phyloP scores from a whole-genome alignment of 2,329 filamentous ascomycete species.

The Trichoderma afroharzianum region DNA sequence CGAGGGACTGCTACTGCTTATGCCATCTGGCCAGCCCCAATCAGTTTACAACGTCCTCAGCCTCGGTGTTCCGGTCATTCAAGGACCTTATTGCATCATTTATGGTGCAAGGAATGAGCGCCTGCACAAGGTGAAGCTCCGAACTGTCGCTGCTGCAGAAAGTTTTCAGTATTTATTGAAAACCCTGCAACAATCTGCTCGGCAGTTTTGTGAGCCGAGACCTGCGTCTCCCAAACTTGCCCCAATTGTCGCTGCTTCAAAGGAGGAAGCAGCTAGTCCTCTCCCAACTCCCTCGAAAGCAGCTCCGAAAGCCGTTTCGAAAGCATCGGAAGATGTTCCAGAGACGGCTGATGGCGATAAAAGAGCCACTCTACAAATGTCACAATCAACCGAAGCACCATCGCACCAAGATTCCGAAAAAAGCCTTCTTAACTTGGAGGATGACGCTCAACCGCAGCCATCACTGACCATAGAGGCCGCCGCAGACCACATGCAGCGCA shows the following conservation, averaged over 20 bases:
- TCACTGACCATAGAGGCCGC: slow-evolving; percentile 15
- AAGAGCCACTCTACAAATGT: background rate
- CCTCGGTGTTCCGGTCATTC: slow-evolving; percentile 20
- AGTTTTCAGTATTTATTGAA: slow-evolving; percentile 20
- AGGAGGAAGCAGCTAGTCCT: background rate
- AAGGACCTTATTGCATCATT: slow-evolving; percentile 25
- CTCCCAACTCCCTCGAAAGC: background rate
- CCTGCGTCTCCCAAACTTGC: background rate
- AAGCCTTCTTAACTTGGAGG: background rate
- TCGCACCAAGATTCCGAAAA: background rate
- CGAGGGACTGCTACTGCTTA: slow-evolving; percentile 23
- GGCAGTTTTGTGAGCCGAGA: background rate
- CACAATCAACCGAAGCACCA: background rate
- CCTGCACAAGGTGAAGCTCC: slow-evolving; percentile 23
- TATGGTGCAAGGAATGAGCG: background rate
- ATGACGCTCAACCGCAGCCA: background rate
- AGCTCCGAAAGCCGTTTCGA: no score
- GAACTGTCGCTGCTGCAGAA: slow-evolving; percentile 14
- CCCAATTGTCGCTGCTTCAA: background rate
- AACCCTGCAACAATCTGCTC: slow-evolving; percentile 18
- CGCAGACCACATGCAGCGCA: slow-evolving; percentile 18
- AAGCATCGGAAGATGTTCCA: background rate
- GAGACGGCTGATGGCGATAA: background rate
- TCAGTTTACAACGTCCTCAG: slow-evolving; percentile 23
- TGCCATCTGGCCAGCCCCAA: slow-evolving; percentile 11